Evolutionary conservation across 1,139 yeast species (phyloP), one percentile per base, ranked within the genome.

Genomic region (Diutina catenulata): DNA sequence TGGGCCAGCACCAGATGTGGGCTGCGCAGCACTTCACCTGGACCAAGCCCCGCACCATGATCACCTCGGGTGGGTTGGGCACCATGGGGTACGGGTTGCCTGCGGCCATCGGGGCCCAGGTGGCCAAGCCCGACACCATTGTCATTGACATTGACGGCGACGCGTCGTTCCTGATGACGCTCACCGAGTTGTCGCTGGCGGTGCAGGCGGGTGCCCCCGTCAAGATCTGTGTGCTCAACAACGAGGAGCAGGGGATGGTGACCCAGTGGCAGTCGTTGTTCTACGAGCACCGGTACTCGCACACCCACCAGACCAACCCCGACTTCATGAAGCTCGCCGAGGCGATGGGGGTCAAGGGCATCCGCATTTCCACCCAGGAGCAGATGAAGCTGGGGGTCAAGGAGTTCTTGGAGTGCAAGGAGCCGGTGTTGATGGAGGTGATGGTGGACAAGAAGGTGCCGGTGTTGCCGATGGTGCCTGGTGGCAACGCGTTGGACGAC

Each of bases 1-100:
- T 91, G 41, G 98, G 98, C 43, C 98, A 91, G 70, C 98, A 91
- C 71, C 98, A 91, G 68, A 91, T 91, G 98, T 91, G 98, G 97
- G 93, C 97, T 33, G 98, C 98, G 33, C 98, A 91, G 65, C 88
- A 87, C 60, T 87, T 81, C 75, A 42, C 43, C 33, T 88, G 95
- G 94, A 80, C 78, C 43, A 65, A 74, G 47, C 96, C 97, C 49
- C 76, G 97, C 61, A 73, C 94, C 40, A 80, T 91, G 70, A 82
- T 91, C 57, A 87, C 97, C 19, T 86, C 96, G 40, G 98, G 98
- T 64, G 98, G 98, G 51, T 74, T 91, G 54, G 98, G 98, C 51
- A 91, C 98, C 43, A 91, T 91, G 98, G 98, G 98, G 43, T 91
- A 64, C 62, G 98, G 98, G 47, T 68, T 46, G 40, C 97, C 98